Base-by-base conservation (phyloP, 106 monocot species). In the Apostasia shenzhenica region DNA sequence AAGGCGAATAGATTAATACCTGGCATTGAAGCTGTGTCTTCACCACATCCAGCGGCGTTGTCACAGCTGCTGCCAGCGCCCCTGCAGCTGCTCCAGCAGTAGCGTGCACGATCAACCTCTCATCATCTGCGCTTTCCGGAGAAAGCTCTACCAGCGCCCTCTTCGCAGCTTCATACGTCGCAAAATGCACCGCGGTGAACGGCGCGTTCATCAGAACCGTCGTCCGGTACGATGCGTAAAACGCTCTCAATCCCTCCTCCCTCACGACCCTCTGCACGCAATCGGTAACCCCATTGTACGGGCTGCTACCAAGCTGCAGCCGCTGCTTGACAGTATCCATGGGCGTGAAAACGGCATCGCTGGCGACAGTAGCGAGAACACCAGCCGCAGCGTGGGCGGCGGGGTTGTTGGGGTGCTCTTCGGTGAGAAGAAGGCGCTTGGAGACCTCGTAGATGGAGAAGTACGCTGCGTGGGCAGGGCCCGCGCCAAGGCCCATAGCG, bases 1-100 rank as follows among this genome's bases (percentile, higher is more conserved):
- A 48, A 65, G 7, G 8, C 26, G 26, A 10, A 5, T 14, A 47
- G 63, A 44, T 45, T 4, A 65, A 41, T 62, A 90, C 97, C 87
- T 99, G 97, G 48, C 97, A 99, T 78, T 99, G 97, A 60, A 99
- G 65, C 76, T 87, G 92, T 3, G 97, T 99, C 82, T 99, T 99
- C 45, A 80, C 86, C 6, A 99, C 97, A 79, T 99, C 97, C 45
- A 99, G 67, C 2, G 97, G 97, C 4, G 97, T 91, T 3, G 91
- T 91, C 2, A 91, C 71, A 1, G 67, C 79, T 0, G 86, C 86
- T 7, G 91, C 91, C 65, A 84, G 26, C 0, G 86, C 91, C 5
- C 91, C 91, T 0, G 91, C 91, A 1, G 57, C 86, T 0, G 85
- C 89, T 0, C 89, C 89, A 2, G 89, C 85, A 0, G 89, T 83